phyloP scores from a whole-genome alignment of 2,329 filamentous ascomycete species.

The Penicillium sp. region DNA sequence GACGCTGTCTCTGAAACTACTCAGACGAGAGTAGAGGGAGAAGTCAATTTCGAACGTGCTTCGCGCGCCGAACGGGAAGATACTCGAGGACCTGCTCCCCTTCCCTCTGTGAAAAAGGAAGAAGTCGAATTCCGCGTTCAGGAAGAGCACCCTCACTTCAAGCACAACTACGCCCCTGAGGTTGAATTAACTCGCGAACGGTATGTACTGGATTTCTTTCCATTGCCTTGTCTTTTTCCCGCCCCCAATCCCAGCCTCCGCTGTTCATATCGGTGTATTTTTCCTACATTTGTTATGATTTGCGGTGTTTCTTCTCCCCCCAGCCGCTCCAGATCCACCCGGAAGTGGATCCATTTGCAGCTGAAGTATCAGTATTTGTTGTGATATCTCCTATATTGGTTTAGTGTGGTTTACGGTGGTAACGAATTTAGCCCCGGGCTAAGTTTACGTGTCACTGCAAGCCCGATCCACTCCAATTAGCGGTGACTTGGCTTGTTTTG shows the following conservation, averaged over 20 bases:
- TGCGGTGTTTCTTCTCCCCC: constrained; percentile 6
- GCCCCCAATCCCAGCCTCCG: background rate
- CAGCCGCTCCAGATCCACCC: constrained; percentile 4
- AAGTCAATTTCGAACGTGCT: constrained; percentile 70
- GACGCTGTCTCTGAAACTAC: constrained; percentile 63
- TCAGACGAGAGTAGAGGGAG: constrained; percentile 80
- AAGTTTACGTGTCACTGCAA: constrained; percentile 27
- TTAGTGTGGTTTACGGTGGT: constrained; percentile 20
- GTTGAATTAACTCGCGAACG: constrained; percentile 51
- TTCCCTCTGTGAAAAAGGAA: constrained; percentile 71
- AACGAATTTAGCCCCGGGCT: constrained; percentile 20
- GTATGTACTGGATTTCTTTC: constrained; percentile 36
- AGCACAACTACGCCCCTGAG: constrained; percentile 35
- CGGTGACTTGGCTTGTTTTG: constrained; percentile 26
- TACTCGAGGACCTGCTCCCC: constrained; percentile 68
- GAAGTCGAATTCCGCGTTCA: constrained; percentile 76
- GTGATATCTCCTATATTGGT: constrained; percentile 25
- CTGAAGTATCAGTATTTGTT: constrained; percentile 16
- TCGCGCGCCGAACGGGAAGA: constrained; percentile 97
- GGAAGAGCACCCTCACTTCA: constrained; percentile 5
- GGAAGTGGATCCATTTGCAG: constrained; percentile 13
- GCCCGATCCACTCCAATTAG: constrained; percentile 26
- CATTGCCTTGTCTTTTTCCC: background rate
- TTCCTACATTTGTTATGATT: constrained; percentile 1
- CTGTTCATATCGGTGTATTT: background rate